These are phyloP conservation scores for Cercospora beticola DNA, from an alignment of 2,329 filamentous ascomycete species.

Conservation along the genomic window DNA sequence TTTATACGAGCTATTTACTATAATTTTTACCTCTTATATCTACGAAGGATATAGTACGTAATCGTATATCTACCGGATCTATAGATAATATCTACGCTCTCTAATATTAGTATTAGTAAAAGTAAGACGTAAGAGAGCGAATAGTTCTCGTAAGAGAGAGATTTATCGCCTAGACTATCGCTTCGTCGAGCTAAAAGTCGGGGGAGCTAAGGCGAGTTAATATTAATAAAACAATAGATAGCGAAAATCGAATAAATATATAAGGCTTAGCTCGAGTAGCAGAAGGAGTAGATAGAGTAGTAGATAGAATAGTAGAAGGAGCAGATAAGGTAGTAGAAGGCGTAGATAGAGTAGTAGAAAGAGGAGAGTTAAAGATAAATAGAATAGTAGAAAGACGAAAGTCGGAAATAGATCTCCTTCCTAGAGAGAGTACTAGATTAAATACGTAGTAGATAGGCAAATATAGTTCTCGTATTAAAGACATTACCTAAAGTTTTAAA, in stretches of 20 bases:
- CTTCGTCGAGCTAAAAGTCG: constrained; percentile 16
- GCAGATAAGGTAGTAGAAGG: neutral
- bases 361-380: no score
- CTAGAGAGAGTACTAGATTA: neutral
- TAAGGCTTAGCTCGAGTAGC: constrained; percentile 21
- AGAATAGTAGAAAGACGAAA: neutral
- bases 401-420: neutral
- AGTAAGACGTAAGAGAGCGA: constrained; percentile 13
- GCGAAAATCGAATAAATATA: constrained; percentile 15
- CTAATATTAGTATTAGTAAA: constrained; percentile 12
- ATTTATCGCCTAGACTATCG: constrained; percentile 8
- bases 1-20: constrained; percentile 15
- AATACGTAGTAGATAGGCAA: neutral
- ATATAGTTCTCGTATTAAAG: neutral
- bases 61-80: constrained; percentile 15
- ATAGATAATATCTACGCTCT: constrained; percentile 4
- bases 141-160: constrained; percentile 16
- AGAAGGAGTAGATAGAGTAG: constrained; percentile 11
- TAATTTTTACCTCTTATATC: constrained; percentile 7
- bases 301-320: constrained; percentile 7
- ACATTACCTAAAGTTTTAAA: neutral
- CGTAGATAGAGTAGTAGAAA: no score
- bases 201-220: constrained; percentile 16
- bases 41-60: constrained; percentile 15
- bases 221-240: constrained; percentile 18